Evolutionary conservation across 768 basidiomycete genomes (phyloP).

Genomic region (Kwoniella shandongensis): DNA sequence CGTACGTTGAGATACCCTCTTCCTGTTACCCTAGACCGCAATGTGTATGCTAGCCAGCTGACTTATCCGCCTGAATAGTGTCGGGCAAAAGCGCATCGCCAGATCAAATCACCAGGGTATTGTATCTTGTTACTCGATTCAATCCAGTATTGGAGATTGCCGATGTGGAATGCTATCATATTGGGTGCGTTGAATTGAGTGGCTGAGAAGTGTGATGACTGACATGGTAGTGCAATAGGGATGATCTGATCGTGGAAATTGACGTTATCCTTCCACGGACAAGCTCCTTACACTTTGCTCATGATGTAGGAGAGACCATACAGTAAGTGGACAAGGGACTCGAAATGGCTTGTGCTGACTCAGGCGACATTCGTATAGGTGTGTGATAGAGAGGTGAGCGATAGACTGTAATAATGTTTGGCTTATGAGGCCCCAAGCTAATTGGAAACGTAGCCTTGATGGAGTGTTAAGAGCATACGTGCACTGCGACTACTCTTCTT

Average conservation of each 20-base stretch:
- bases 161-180: slow-evolving; percentile 54
- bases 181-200: slow-evolving; percentile 50
- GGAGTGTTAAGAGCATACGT: slow-evolving; percentile 54
- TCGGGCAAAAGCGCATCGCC: slow-evolving; percentile 42
- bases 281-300: slow-evolving; percentile 50
- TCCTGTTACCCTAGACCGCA: not conserved
- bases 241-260: slow-evolving; percentile 44
- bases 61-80: slow-evolving; percentile 25
- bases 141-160: slow-evolving; percentile 52
- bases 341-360: not conserved
- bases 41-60: slow-evolving; percentile 1
- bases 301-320: slow-evolving; percentile 53
- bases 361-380: slow-evolving; percentile 15
- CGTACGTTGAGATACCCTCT: slow-evolving; percentile 30
- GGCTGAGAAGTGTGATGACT: no score
- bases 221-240: slow-evolving; percentile 18
- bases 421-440: not conserved
- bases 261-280: slow-evolving; percentile 47
- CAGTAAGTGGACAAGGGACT: slow-evolving; percentile 36
- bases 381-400: slow-evolving; percentile 35
- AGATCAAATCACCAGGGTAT: slow-evolving; percentile 48
- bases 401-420: no score
- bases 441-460: slow-evolving; percentile 39
- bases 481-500: slow-evolving; percentile 44
- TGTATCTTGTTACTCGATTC: slow-evolving; percentile 56